phyloP scores from a whole-genome alignment of 1,284 basidiomycete species.

The Heterobasidion occidentale region DNA sequence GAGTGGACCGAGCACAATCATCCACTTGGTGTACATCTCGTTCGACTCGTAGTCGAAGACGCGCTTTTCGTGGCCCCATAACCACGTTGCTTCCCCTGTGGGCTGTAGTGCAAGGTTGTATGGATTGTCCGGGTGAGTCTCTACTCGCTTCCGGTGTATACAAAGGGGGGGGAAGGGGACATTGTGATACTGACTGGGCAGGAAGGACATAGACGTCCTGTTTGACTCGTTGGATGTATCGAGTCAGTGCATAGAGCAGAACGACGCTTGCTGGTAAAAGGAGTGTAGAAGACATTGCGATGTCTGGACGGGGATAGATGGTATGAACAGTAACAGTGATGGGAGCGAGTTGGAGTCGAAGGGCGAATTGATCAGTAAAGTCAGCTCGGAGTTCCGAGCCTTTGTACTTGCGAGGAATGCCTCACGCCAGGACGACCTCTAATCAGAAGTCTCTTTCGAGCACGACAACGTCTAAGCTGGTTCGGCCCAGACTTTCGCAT shows the following conservation, averaged over 20 bases:
- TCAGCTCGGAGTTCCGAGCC: no score
- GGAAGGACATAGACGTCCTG: neutral
- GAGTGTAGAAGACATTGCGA: neutral
- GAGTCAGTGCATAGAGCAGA: neutral
- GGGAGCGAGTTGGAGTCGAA: neutral
- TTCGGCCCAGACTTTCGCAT: neutral
- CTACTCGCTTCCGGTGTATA: no score
- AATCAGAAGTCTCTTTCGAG: no score
- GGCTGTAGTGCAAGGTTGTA: slow-evolving; percentile 10
- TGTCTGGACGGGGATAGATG: neutral
- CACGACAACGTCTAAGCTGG: no score
- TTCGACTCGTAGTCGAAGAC: slow-evolving; percentile 25
- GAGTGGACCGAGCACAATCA: slow-evolving; percentile 24
- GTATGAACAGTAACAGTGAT: neutral
- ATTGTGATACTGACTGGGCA: neutral
- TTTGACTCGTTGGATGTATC: neutral
- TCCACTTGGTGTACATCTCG: slow-evolving; percentile 28
- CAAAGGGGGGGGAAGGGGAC: neutral
- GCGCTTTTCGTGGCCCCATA: slow-evolving; percentile 32
- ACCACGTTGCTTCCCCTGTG: slow-evolving; percentile 14
- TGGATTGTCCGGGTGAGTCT: no score
- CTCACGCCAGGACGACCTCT: no score
- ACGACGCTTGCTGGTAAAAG: neutral
- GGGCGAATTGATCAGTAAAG: neutral
- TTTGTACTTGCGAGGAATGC: no score